phyloP scores from a whole-genome alignment of 148 eudicot genomes.

The Rhododendron henanense region DNA sequence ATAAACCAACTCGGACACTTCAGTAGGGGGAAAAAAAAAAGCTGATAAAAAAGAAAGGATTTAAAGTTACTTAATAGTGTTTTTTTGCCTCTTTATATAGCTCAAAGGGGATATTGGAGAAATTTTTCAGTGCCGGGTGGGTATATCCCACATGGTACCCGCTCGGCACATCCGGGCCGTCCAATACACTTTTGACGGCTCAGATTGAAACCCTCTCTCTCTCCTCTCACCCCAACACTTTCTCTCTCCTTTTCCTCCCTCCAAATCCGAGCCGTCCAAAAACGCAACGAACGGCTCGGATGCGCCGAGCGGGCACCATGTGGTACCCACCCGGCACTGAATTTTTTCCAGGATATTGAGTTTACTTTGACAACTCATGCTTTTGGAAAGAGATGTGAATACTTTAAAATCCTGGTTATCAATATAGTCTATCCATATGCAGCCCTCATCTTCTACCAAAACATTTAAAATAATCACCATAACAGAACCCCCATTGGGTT shows the following conservation, averaged over 20 bases:
- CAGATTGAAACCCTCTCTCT: too few species aligned
- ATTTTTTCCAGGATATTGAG: background rate
- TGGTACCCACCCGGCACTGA: too few species aligned
- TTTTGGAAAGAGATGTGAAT: background rate
- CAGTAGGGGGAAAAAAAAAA: background rate
- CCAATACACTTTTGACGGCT: too few species aligned
- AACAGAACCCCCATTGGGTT: constrained; percentile 29
- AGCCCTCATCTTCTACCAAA: constrained; percentile 28
- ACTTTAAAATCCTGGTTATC: background rate
- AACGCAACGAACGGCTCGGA: too few species aligned
- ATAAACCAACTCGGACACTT: background rate
- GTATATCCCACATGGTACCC: too few species aligned
- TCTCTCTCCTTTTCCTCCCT: too few species aligned
- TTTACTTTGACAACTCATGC: background rate
- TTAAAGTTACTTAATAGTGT: background rate
- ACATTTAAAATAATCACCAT: constrained; percentile 27
- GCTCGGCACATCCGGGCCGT: too few species aligned
- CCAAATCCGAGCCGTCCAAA: too few species aligned
- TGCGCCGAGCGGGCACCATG: too few species aligned
- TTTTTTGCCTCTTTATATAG: background rate
- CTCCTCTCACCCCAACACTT: too few species aligned
- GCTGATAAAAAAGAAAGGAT: background rate
- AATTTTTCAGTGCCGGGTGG: too few species aligned
- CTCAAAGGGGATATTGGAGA: background rate
- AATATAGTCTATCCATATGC: background rate